These are phyloP conservation scores for Sergeia podlipaevii DNA, from an alignment of 208 protist species.

Conservation along the genomic window DNA sequence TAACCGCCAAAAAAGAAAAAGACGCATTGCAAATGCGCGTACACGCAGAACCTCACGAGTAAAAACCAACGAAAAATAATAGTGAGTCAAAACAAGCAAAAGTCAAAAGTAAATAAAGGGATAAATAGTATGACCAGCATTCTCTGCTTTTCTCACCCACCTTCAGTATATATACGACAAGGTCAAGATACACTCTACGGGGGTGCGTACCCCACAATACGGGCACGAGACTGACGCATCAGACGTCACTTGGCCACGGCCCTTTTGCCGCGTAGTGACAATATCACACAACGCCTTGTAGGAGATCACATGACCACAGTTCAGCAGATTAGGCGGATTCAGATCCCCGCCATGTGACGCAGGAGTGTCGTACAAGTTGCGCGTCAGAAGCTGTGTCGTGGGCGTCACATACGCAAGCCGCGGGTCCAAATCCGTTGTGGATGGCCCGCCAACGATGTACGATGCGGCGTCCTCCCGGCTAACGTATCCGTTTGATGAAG, in stretches of 20 bases:
- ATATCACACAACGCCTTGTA: slow-evolving; percentile 41
- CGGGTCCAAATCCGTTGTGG: neutral
- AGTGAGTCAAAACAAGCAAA: too few relatives aligned
- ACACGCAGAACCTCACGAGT: too few relatives aligned
- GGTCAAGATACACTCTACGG: slow-evolving; percentile 28
- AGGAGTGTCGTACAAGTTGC: slow-evolving; percentile 23
- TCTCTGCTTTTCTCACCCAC: slow-evolving; percentile 7
- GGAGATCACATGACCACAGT: slow-evolving; percentile 78
- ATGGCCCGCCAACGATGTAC: neutral
- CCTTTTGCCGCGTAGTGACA: slow-evolving; percentile 19
- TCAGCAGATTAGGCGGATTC: slow-evolving; percentile 61
- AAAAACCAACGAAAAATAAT: too few relatives aligned
- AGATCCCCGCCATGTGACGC: slow-evolving; percentile 14
- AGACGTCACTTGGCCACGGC: slow-evolving; percentile 2
- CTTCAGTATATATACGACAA: slow-evolving; percentile 49
- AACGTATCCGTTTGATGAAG: neutral
- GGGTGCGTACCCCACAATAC: slow-evolving; percentile 54
- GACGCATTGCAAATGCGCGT: too few relatives aligned
- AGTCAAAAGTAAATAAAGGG: neutral
- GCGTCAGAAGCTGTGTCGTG: slow-evolving; percentile 15
- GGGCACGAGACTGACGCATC: slow-evolving; percentile 44
- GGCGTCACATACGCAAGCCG: slow-evolving; percentile 1
- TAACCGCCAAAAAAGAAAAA: too few relatives aligned
- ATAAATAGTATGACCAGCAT: neutral
- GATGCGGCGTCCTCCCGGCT: neutral